Base-by-base conservation (phyloP, 208 protist species). In the Leishmania turanica region DNA sequence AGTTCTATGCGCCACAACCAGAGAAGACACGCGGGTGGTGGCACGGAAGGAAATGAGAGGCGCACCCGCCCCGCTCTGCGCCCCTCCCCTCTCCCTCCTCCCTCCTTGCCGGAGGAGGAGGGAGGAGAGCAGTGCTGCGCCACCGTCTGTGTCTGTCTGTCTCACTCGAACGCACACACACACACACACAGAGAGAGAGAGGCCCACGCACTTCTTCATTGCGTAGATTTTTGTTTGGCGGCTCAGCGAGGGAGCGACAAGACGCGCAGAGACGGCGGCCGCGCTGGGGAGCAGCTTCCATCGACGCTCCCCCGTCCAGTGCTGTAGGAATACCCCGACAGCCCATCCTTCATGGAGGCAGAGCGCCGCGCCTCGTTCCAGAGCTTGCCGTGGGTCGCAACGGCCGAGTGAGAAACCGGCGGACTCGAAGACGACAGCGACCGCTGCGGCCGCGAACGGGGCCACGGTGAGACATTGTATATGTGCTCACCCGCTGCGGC, bases 281-380 rank as follows among this genome's bases (percentile, higher is more conserved):
- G 78, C 15, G 88, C 83, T 9, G 92, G 90, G 1, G 89, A 90
- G 19, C 77, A 69, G 76, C 84, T 92, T 17, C 92, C 92, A 69
- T 95, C 90, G 21, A 95, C 82, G 11, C 82, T 84, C 1, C 88
- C 86, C 13, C 82, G 76, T 11, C 58, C 75, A 0, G 76, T 60
- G 51, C 81, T 84, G 72, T 72, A 56, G 49, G 74, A 70, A 51
- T 75, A 85, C 0, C 75, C 71, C 8, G 90, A 92, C 27, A 93
- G 77, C 9, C 90, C 89, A 74, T 79, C 80, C 37, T 80, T 76
- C 66, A 60, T 72, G 24, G 82, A 86, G 13, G 68, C 24, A 4
- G 82, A 86, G 37, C 78, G 78, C 17, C 74, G 82, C n/a, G 62
- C 65, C 72, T 76, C 82, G 68, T 72, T 69, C 82, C 77, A 86